phyloP scores from a whole-genome alignment of 2,329 filamentous ascomycete genomes.

The Myriosclerotinia duriaeana region DNA sequence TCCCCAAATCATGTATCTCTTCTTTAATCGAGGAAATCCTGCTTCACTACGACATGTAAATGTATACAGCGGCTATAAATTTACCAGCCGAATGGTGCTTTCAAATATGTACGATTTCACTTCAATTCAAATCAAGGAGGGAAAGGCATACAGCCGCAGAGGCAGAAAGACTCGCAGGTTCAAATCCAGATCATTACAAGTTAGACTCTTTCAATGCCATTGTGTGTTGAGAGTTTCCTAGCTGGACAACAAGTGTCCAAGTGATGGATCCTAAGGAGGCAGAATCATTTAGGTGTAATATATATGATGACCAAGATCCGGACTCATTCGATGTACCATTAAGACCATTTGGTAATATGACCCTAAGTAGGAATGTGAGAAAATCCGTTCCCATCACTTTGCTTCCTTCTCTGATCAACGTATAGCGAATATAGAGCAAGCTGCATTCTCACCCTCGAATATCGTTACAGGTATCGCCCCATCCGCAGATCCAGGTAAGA shows the following conservation, averaged over 20 bases:
- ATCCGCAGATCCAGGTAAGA: slow-evolving; percentile 59
- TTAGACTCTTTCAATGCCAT: slow-evolving; percentile 66
- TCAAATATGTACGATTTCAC: slow-evolving; percentile 66
- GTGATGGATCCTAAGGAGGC: slow-evolving; percentile 62
- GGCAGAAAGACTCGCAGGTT: slow-evolving; percentile 52
- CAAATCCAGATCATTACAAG: slow-evolving; percentile 62
- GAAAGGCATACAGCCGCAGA: slow-evolving; percentile 61
- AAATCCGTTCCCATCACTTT: neutral
- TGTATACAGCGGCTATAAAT: slow-evolving; percentile 69
- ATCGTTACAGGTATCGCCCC: slow-evolving; percentile 66
- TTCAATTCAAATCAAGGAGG: slow-evolving; percentile 61
- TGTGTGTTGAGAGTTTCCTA: slow-evolving; percentile 57
- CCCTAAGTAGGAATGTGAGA: slow-evolving; percentile 59
- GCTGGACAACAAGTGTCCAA: slow-evolving; percentile 65
- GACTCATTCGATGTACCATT: slow-evolving; percentile 64
- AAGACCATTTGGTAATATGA: slow-evolving; percentile 60
- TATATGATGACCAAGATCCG: slow-evolving; percentile 73
- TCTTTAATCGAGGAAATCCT: slow-evolving; percentile 65
- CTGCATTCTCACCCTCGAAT: slow-evolving; percentile 68
- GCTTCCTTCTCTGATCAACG: neutral
- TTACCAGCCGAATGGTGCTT: slow-evolving; percentile 62
- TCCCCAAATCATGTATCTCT: slow-evolving; percentile 65
- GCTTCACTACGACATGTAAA: slow-evolving; percentile 66
- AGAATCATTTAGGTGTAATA: slow-evolving; percentile 59
- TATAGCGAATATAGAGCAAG: slow-evolving; percentile 62